Percentiles rank a stretch among this genome's conserved stretches.
phyloP scores from a whole-genome alignment of 2,329 filamentous ascomycete genomes.

The Capronia americana region DNA sequence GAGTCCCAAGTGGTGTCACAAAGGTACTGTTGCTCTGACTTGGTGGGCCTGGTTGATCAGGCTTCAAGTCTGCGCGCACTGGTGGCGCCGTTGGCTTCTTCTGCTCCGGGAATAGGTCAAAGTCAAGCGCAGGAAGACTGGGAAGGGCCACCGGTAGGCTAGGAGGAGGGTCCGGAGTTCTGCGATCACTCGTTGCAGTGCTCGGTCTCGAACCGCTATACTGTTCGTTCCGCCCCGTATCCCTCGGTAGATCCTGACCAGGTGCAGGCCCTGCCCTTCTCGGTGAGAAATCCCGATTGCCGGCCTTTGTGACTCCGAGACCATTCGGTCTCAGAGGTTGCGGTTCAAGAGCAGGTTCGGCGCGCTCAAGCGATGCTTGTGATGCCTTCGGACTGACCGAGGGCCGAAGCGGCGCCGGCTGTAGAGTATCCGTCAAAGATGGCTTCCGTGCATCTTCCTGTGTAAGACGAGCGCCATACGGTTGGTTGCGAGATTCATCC shows the following conservation, averaged over 20 bases:
- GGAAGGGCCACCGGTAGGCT: conserved; percentile 22
- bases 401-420: conserved; percentile 27
- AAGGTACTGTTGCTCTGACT: conserved; percentile 44
- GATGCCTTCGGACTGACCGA: conserved; percentile 34
- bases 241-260: conserved; percentile 25
- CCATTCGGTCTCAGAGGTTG: conserved; percentile 30
- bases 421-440: conserved; percentile 27
- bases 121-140: conserved; percentile 24
- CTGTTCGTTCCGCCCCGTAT: conserved; percentile 15
- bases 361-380: conserved; percentile 28
- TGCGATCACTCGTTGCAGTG: conserved; percentile 29
- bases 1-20: conserved; percentile 47
- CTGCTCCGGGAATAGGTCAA: conserved; percentile 28
- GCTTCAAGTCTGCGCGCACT: conserved; percentile 35
- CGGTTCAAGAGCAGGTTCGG: conserved; percentile 24
- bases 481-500: conserved; percentile 27
- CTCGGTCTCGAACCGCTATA: conserved; percentile 28
- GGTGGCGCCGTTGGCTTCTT: conserved; percentile 21
- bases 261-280: conserved; percentile 26
- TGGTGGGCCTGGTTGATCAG: conserved; percentile 42
- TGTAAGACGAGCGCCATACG: conserved; percentile 23
- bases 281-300: conserved; percentile 14
- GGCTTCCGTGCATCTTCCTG: conserved; percentile 29
- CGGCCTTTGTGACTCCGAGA: conserved; percentile 13
- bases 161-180: conserved; percentile 25